Evolutionary conservation across 371 early-diverging fungal genomes (phyloP).

Genomic region (Apophysomyces variabilis): DNA sequence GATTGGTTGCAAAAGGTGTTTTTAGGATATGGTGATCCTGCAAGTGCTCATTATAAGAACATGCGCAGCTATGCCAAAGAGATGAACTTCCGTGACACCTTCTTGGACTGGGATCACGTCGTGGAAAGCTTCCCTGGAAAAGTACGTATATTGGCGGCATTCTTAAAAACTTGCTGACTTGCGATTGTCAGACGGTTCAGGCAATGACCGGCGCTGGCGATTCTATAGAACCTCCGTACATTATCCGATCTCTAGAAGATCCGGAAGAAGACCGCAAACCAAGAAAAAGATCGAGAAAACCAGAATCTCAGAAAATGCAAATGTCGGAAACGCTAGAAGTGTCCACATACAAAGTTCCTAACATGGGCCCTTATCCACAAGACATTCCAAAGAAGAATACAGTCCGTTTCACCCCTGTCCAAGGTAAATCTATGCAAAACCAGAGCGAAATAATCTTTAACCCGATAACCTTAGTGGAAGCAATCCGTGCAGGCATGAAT

Average conservation of each 20-base stretch:
- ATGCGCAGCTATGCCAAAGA: conserved; percentile 54
- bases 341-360: conserved; percentile 61
- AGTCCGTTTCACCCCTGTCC: conserved; percentile 86
- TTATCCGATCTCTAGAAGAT: conserved; percentile 55
- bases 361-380: conserved; percentile 79
- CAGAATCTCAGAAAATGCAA: conserved; percentile 28
- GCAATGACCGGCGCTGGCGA: not conserved
- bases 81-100: conserved; percentile 87
- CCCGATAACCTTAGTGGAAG: conserved; percentile 56
- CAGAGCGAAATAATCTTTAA: not conserved
- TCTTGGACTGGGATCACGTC: conserved; percentile 82
- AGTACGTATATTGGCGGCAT: conserved; percentile 9
- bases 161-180: not conserved
- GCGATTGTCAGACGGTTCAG: not conserved
- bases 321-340: conserved; percentile 54
- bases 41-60: conserved; percentile 69
- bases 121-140: conserved; percentile 67
- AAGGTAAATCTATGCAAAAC: conserved; percentile 50
- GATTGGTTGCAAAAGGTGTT: conserved; percentile 89
- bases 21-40: conserved; percentile 94
- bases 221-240: conserved; percentile 63
- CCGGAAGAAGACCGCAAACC: conserved; percentile 31
- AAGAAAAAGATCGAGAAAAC: conserved; percentile 49
- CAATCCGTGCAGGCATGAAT: conserved; percentile 84
- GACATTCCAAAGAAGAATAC: conserved; percentile 67